phyloP scores from a whole-genome alignment of 495 filamentous ascomycete species.

The Thermothielavioides terrestris region DNA sequence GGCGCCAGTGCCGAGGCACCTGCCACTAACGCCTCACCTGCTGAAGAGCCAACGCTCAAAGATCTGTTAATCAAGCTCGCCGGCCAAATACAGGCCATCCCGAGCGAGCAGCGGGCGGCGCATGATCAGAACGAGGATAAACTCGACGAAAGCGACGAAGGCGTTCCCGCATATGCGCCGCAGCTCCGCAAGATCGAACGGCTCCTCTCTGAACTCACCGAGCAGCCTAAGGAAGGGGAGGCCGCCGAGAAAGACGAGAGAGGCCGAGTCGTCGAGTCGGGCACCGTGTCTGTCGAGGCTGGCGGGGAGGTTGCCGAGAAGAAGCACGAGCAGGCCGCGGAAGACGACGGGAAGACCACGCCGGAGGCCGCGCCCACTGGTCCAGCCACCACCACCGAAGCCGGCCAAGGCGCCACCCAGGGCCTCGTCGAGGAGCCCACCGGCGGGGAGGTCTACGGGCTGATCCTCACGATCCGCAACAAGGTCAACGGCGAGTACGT shows the following conservation, averaged over 20 bases:
- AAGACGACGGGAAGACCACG: background rate
- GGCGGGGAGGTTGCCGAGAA: background rate
- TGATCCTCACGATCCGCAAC: conserved; percentile 63
- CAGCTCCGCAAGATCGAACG: conserved; percentile 33
- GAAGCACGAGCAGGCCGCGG: background rate
- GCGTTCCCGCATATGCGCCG: conserved; percentile 14
- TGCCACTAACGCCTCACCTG: background rate
- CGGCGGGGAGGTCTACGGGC: conserved; percentile 30
- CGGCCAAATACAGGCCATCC: conserved; percentile 2
- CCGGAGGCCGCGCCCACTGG: background rate
- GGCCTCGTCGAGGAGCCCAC: conserved; percentile 7
- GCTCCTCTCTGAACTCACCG: conserved; percentile 32
- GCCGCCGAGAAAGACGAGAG: background rate
- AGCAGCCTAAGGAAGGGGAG: conserved; percentile 12
- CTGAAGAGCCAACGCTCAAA: conserved; percentile 17
- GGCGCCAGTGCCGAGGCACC: conserved; percentile 8
- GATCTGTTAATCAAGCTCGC: conserved; percentile 23
- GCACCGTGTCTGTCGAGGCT: background rate
- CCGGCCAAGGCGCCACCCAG: background rate
- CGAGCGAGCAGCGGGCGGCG: background rate
- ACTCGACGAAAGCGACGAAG: conserved; percentile 2
- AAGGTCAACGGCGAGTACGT: conserved; percentile 60
- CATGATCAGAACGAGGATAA: background rate
- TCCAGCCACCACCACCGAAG: background rate
- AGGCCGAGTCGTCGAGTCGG: background rate